These are phyloP conservation scores for Talaromyces sp. DNA, from an alignment of 2,329 filamentous ascomycete genomes.

Conservation along the genomic window DNA sequence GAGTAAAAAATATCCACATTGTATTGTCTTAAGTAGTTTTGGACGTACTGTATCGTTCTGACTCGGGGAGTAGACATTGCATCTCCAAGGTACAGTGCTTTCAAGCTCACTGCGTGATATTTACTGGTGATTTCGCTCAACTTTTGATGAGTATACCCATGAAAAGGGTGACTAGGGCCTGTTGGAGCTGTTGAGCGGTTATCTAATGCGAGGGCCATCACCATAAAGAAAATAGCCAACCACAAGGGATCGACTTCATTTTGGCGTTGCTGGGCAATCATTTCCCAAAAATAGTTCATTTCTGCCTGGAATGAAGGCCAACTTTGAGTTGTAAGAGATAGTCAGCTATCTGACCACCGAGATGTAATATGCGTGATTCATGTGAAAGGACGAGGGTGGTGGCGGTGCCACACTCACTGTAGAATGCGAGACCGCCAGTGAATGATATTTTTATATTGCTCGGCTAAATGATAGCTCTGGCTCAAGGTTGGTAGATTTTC, in stretches of 20 bases:
- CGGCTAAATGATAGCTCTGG: constrained; percentile 1
- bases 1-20: not conserved
- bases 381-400: not conserved
- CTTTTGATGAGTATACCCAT: constrained; percentile 1
- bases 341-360: not conserved
- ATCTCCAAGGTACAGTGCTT: constrained; percentile 2
- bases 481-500: not conserved
- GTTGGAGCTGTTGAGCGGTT: constrained; percentile 1
- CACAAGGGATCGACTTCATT: not conserved
- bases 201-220: constrained; percentile 1
- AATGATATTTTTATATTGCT: constrained; percentile 3
- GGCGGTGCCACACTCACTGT: not conserved
- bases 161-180: not conserved
- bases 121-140: not conserved
- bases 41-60: not conserved
- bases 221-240: constrained; percentile 2
- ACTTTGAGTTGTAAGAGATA: not conserved
- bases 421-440: constrained; percentile 3
- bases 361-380: not conserved
- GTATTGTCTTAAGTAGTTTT: not conserved
- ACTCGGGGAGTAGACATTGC: constrained; percentile 1
- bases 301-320: constrained; percentile 5
- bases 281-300: constrained; percentile 1
- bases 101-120: constrained; percentile 2
- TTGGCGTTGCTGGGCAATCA: not conserved